A percentile compares a stretch with the other conserved stretches of the same genome.
phyloP scores from a whole-genome alignment of 2,329 filamentous ascomycete genomes.

The Coniochaeta sp. region DNA sequence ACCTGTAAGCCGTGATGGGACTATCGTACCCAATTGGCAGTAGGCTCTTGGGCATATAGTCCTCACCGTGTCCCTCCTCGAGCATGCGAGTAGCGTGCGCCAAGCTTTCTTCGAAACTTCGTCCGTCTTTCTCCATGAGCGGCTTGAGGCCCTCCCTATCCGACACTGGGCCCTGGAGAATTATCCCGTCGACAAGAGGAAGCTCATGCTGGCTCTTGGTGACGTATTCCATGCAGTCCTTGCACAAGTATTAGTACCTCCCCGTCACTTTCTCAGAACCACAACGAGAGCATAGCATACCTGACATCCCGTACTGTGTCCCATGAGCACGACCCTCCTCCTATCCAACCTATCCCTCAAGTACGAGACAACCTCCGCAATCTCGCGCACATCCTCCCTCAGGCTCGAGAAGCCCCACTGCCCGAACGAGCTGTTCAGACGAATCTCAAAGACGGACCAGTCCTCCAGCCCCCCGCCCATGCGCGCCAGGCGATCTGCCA shows the following conservation, averaged over 20 bases:
- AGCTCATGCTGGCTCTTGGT: constrained; percentile 31
- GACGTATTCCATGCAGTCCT: constrained; percentile 52
- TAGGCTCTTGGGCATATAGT: constrained; percentile 42
- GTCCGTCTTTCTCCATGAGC: constrained; percentile 24
- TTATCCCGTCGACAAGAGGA: constrained; percentile 62
- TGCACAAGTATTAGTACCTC: constrained; percentile 15
- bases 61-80: constrained; percentile 36
- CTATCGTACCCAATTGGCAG: constrained; percentile 31
- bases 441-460: constrained; percentile 44
- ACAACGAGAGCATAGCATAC: constrained; percentile 24
- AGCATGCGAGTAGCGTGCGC: constrained; percentile 47
- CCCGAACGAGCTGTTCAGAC: constrained; percentile 45
- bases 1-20: constrained; percentile 46
- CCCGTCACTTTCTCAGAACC: too few species aligned
- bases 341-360: constrained; percentile 38
- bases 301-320: constrained; percentile 53
- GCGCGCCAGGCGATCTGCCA: constrained; percentile 37
- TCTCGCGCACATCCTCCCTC: constrained; percentile 44
- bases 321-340: constrained; percentile 46
- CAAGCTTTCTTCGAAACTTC: constrained; percentile 36
- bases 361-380: constrained; percentile 44
- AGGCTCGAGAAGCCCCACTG: constrained; percentile 45
- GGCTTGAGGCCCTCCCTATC: constrained; percentile 60
- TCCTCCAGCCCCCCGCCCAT: constrained; percentile 26
- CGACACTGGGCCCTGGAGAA: constrained; percentile 73